Conservation (phyloP, 257 asterid genomes). For the Verbascum thapsus region DNA sequence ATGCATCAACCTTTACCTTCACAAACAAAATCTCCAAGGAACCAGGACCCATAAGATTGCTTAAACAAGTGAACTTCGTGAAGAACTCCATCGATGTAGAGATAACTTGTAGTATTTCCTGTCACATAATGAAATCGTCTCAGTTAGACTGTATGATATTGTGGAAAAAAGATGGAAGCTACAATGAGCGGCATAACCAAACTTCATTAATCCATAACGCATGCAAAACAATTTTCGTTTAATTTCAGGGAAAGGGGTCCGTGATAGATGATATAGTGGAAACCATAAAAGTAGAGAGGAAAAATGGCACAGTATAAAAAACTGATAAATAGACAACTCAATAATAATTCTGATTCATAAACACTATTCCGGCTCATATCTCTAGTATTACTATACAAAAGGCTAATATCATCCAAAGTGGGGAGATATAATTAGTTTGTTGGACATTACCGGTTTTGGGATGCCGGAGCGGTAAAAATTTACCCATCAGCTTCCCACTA, state of each 20-base stretch:
- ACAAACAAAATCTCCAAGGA: conserved; percentile 87
- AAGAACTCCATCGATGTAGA: conserved; percentile 52
- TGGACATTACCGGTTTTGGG: conserved; percentile 76
- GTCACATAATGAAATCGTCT: conserved; percentile 25
- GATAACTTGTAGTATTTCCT: conserved; percentile 69
- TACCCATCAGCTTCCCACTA: conserved; percentile 45
- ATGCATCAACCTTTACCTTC: conserved; percentile 60
- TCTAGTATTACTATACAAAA: background rate
- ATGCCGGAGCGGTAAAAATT: conserved; percentile 67
- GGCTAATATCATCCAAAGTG: background rate
- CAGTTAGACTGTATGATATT: background rate
- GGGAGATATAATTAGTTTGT: background rate
- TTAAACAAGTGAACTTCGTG: conserved; percentile 92
- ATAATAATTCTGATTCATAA: background rate
- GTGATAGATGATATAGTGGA: background rate
- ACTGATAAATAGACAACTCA: too few species aligned
- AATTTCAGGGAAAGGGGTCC: background rate
- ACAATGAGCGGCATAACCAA: background rate
- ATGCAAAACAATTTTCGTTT: background rate
- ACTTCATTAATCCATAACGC: background rate
- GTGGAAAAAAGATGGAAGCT: background rate
- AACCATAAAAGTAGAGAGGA: background rate
- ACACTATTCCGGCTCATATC: background rate
- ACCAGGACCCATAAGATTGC: conserved; percentile 94
- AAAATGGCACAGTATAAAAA: background rate